Evolutionary conservation across 2,329 filamentous ascomycete genomes (phyloP).

Genomic region (Annulohypoxylon truncatum): DNA sequence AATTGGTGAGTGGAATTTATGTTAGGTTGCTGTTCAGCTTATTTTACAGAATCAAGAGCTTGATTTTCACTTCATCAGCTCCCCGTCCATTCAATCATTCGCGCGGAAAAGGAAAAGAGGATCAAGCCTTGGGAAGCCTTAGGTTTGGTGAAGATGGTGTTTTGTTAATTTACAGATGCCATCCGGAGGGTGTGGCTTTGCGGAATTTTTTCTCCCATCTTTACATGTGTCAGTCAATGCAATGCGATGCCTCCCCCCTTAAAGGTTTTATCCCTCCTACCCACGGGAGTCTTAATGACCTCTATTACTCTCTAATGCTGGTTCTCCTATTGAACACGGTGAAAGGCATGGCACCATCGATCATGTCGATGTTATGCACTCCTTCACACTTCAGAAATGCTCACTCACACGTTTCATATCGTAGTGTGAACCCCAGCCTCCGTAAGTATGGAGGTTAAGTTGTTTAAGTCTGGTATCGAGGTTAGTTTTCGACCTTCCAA

Average conservation of each 20-base stretch:
- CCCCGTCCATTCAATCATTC: constrained; percentile 9
- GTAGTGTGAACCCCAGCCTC: constrained; percentile 48
- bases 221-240: constrained; percentile 48
- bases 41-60: constrained; percentile 12
- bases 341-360: constrained; percentile 35
- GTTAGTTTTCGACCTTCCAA: constrained; percentile 24
- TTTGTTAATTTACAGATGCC: constrained; percentile 44
- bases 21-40: constrained; percentile 6
- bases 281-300: constrained; percentile 47
- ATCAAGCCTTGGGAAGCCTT: not conserved
- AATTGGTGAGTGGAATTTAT: constrained; percentile 36
- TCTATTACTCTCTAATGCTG: constrained; percentile 53
- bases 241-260: constrained; percentile 46
- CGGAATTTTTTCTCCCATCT: constrained; percentile 46
- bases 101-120: constrained; percentile 13
- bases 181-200: constrained; percentile 28
- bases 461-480: constrained; percentile 49
- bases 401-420: constrained; percentile 46
- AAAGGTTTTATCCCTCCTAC: constrained; percentile 44
- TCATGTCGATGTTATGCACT: constrained; percentile 33
- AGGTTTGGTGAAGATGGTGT: constrained; percentile 39
- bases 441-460: constrained; percentile 46
- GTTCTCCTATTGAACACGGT: constrained; percentile 48
- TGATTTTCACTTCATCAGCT: constrained; percentile 12
- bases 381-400: constrained; percentile 42